Base-by-base conservation (phyloP, 192 early-diverging fungal species). In the Coemansia biformis region DNA sequence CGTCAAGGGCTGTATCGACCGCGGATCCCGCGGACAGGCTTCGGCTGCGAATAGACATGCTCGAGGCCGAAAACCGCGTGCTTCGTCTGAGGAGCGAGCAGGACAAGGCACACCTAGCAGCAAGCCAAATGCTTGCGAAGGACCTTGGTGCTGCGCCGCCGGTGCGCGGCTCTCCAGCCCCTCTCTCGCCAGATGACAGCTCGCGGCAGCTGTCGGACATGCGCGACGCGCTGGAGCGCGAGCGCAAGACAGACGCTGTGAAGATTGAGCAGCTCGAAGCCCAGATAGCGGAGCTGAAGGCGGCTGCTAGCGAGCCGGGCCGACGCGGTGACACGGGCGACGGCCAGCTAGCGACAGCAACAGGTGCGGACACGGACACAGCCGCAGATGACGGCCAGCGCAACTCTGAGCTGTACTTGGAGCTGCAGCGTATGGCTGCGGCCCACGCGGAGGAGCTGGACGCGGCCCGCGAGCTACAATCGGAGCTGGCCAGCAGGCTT, bases 31-130 rank as follows among this genome's bases (percentile, higher is more conserved):
- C 41, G 2, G 79, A 83, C 35, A 79, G 85, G 41, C 59, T 86
- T 16, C 77, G 78, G 36, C 48, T 82, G 26, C 75, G 82, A 15
- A 71, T 86, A 29, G 83, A 85, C 22, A 77, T 82, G 38, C 72
- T 85, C 8, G 79, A 86, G 43, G 82, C 83, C 0, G 83, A 89
- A 49, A 89, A 89, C 46, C 78, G 78, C 28, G 63, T 81, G 18
- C 63, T 89, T 28, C 82, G 83, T 28, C 61, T 84, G 0, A 79
- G 86, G 47, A 78, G 81, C 38, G 76, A 72, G 16, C 81, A 88
- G 45, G 80, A 79, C 30, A 81, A 78, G 42, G 57, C 74, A 4
- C 66, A 74, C 11, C 47, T 78, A 23, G 66, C 78, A 19, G 79
- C 78, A 1, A 71, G 83, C 23, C 79, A 81, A 40, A 72, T 83